Evolutionary conservation across 2,329 filamentous ascomycete genomes (phyloP), one percentile per base, ranked within the genome.

Genomic region (Balansia obtecta): DNA sequence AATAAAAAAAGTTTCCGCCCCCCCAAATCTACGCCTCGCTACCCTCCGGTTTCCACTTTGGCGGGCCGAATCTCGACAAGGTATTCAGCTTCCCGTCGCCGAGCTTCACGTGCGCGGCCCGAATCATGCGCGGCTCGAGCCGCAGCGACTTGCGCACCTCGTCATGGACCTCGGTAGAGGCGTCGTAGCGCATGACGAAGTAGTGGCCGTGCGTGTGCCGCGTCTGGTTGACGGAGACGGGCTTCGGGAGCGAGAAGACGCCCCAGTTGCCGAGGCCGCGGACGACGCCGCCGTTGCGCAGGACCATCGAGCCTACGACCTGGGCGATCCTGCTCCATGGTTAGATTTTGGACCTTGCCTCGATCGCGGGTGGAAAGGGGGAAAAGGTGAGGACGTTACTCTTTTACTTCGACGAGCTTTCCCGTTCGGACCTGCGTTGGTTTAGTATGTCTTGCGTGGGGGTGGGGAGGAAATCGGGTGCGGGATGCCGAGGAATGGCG

Each of bases 171-270:
- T 73, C 68, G 8, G 82, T 71, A 53, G 83, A 85, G 51, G 85
- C 73, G 67, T 98, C 93, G 75, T 95, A 98, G 60, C 93, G 87
- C 86, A 98, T 87, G 63, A 95, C 86, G 69, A 98, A 98, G 77
- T 98, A 95, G 73, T 97, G 90, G 50, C 93, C 93, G 58, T 82
- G 79, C 56, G 80, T 80, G 76, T 97, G 85, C 57, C 82, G 82
- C 59, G 85, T 82, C 71, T 96, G 89, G 68, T 94, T 84, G 64
- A 85, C 84, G 54, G 82, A 83, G 52, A 83, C 76, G 54, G 88
- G 81, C 58, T 83, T 85, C 45, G 93, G 91, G 16, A 98, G 84
- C 45, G 84, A 76, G 71, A 93, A 96, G 59, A 86, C 79, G 64
- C 93, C 93, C 93, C 93, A 98, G 76, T 98, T 98, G 59, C 84